These are phyloP conservation scores for Friedmanniomyces endolithicus DNA, from an alignment of 495 filamentous ascomycete genomes.

Conservation along the genomic window DNA sequence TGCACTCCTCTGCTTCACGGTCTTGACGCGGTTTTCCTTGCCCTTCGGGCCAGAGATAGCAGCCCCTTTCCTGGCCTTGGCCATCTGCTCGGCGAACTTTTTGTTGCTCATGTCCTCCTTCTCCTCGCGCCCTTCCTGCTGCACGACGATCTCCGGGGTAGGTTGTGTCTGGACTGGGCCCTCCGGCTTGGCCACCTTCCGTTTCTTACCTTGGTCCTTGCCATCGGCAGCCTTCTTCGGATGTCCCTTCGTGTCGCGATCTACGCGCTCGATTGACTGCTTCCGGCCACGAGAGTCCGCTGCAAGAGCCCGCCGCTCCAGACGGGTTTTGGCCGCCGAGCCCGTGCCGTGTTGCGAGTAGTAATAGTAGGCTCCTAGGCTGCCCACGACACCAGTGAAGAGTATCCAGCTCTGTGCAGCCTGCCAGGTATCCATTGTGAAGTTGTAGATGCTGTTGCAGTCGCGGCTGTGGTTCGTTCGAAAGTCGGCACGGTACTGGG, in stretches of 20 bases:
- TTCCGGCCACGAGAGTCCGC: background rate
- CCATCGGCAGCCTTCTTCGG: background rate
- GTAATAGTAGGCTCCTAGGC: conserved; percentile 1
- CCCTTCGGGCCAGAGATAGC: conserved; percentile 3
- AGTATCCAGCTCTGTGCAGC: conserved; percentile 5
- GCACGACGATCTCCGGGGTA: background rate
- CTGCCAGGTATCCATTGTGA: conserved; percentile 9
- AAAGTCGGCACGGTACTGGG: conserved; percentile 1
- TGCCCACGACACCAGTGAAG: background rate
- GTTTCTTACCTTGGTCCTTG: conserved; percentile 7
- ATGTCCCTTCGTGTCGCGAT: background rate
- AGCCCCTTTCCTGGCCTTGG: conserved; percentile 8
- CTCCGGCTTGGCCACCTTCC: conserved; percentile 5
- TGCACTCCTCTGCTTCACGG: conserved; percentile 21
- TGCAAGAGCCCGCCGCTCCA: background rate
- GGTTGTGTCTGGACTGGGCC: background rate
- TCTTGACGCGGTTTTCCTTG: conserved; percentile 16
- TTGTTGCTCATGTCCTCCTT: conserved; percentile 16
- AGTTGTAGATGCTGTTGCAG: background rate
- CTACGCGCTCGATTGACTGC: background rate
- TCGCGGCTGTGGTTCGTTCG: background rate
- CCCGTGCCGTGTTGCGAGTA: background rate
- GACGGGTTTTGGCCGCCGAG: background rate
- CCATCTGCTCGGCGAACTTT: conserved; percentile 16
- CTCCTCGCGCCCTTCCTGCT: conserved; percentile 5